Percentiles rank a stretch among this genome's conserved stretches.
Evolutionary conservation across 192 early-diverging fungal genomes (phyloP).

Genomic region (Coemansia sp.): DNA sequence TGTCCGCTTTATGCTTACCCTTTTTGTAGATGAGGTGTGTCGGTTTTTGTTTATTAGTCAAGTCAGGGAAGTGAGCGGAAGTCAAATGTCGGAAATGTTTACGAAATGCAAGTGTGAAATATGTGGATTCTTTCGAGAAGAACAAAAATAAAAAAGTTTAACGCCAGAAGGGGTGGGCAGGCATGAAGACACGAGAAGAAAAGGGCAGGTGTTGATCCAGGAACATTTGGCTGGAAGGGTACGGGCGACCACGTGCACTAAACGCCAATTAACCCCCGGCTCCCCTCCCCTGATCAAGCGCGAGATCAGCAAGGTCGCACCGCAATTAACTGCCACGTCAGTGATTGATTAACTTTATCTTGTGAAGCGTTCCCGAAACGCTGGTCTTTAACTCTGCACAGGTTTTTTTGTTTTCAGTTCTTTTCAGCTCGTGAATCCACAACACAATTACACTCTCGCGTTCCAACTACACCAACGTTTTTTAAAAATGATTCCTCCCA

Average conservation of each 20-base stretch:
- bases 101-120: background rate
- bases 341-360: too few species aligned
- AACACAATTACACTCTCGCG: too few species aligned
- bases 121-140: background rate
- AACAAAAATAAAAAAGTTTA: background rate
- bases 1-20: too few species aligned
- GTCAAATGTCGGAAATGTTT: background rate
- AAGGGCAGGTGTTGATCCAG: background rate
- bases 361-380: too few species aligned
- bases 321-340: too few species aligned
- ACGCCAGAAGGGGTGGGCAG: background rate
- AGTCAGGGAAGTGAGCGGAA: background rate
- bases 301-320: too few species aligned
- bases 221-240: background rate
- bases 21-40: background rate
- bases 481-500: slow-evolving; percentile 64
- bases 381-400: too few species aligned
- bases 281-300: too few species aligned
- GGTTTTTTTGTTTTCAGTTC: too few species aligned
- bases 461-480: background rate
- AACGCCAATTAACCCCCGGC: too few species aligned
- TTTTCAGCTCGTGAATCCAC: too few species aligned
- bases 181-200: too few species aligned
- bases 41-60: background rate
- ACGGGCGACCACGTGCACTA: background rate